A percentile compares a stretch with the other conserved stretches of the same genome.
These are phyloP conservation scores for Coniochaeta hoffmannii DNA, from an alignment of 2,329 filamentous ascomycete genomes.

Conservation along the genomic window DNA sequence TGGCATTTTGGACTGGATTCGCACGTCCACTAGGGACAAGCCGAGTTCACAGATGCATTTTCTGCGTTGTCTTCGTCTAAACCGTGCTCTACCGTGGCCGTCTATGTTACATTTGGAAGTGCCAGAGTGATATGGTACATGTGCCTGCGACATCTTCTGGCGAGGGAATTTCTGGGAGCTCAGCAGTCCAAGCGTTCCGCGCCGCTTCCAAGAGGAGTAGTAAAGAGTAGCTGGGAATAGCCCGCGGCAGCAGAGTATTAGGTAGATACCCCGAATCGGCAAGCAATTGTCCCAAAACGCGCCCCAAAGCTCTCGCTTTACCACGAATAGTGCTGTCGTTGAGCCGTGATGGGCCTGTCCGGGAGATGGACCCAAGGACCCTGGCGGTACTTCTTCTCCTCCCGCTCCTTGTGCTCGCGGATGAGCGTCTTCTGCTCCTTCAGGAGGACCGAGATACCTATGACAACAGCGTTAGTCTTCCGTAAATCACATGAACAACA, in stretches of 20 bases:
- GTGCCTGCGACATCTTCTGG: not conserved
- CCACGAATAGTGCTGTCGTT: conserved; percentile 90
- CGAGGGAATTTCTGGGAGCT: not conserved
- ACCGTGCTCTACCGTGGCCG: not conserved
- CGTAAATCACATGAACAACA: conserved; percentile 1
- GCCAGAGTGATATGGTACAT: not conserved
- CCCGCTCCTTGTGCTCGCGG: conserved; percentile 68
- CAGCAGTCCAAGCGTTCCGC: not conserved
- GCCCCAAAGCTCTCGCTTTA: conserved; percentile 38
- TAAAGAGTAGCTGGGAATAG: not conserved
- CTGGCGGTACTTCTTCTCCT: conserved; percentile 65
- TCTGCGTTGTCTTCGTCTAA: not conserved
- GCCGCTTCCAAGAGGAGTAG: not conserved
- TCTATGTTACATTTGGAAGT: not conserved
- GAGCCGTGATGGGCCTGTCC: conserved; percentile 73
- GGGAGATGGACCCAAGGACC: conserved; percentile 85
- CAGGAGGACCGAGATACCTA: conserved; percentile 70
- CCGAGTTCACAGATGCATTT: not conserved
- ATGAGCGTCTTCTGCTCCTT: conserved; percentile 93
- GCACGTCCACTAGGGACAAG: not conserved
- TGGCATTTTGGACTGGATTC: not conserved
- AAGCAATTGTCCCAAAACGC: too few relatives aligned
- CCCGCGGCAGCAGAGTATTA: not conserved
- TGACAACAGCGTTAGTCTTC: conserved; percentile 12
- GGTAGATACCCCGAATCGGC: not conserved